These are phyloP conservation scores for Curvularia sp. DNA, from an alignment of 2,329 filamentous ascomycete genomes.

Conservation along the genomic window DNA sequence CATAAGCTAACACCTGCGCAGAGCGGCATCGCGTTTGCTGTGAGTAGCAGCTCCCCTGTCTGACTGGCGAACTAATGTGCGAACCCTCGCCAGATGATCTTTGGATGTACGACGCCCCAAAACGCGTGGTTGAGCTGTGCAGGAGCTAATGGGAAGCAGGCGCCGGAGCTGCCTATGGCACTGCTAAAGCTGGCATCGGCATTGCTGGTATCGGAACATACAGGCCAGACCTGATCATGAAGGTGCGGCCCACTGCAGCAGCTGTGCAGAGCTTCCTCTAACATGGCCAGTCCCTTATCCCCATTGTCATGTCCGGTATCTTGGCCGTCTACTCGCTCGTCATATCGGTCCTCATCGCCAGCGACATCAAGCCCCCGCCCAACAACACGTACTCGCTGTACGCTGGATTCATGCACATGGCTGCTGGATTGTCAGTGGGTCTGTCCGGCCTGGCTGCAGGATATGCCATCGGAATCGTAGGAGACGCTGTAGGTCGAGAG, in stretches of 20 bases:
- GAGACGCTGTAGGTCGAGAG: constrained; percentile 72
- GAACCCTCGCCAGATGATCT: constrained; percentile 67
- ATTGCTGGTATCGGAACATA: constrained; percentile 87
- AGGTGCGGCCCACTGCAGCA: constrained; percentile 59
- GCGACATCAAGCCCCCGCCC: constrained; percentile 79
- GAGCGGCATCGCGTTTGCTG: constrained; percentile 77
- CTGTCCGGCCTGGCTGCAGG: constrained; percentile 51
- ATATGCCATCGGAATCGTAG: constrained; percentile 87
- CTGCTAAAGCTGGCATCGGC: constrained; percentile 86
- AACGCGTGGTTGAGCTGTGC: constrained; percentile 2
- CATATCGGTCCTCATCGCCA: constrained; percentile 92
- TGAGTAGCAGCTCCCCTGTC: constrained; percentile 40
- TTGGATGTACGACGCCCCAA: constrained; percentile 69
- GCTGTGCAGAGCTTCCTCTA: constrained; percentile 23
- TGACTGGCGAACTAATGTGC: constrained; percentile 30
- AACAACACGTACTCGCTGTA: constrained; percentile 79
- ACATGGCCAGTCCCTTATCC: constrained; percentile 73
- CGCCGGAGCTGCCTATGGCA: constrained; percentile 82
- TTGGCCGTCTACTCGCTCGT: constrained; percentile 98
- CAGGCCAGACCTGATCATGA: constrained; percentile 88
- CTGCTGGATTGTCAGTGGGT: constrained; percentile 81
- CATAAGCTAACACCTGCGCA: constrained; percentile 54
- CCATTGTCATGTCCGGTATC: constrained; percentile 98
- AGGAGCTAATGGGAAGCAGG: constrained; percentile 53
- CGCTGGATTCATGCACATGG: constrained; percentile 92